These are phyloP conservation scores for Sclerotiophoma versabilis DNA, from an alignment of 2,329 filamentous ascomycete genomes.

Conservation along the genomic window DNA sequence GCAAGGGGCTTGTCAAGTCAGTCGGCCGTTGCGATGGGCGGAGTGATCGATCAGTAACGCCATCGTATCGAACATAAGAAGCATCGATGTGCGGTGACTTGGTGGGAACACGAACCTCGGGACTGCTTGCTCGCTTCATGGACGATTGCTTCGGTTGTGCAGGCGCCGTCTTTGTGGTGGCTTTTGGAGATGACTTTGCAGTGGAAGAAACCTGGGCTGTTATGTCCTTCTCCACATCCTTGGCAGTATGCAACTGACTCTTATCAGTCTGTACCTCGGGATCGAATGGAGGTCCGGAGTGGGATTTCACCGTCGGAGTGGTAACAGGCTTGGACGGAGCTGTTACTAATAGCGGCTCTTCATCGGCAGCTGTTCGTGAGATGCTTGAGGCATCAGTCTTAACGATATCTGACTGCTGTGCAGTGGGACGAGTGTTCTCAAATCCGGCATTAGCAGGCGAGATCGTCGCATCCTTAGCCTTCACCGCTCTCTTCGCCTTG, in stretches of 20 bases:
- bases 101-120: slow-evolving; percentile 5
- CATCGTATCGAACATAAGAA: background rate
- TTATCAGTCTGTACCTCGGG: background rate
- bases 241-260: background rate
- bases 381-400: background rate
- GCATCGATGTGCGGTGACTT: background rate
- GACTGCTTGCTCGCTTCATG: background rate
- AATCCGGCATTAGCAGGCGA: background rate
- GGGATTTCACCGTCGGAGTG: background rate
- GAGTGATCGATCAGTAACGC: background rate
- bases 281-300: background rate
- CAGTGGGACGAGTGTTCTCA: background rate
- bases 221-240: background rate
- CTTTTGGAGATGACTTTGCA: background rate
- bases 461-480: background rate
- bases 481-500: slow-evolving; percentile 22
- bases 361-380: background rate
- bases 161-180: background rate
- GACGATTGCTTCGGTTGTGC: background rate
- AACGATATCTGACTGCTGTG: background rate
- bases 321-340: background rate
- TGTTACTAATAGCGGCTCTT: background rate
- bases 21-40: background rate
- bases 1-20: background rate
- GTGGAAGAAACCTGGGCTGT: too few relatives aligned